Percentiles rank a stretch among this genome's conserved stretches.
Evolutionary conservation across 805 yeast genomes (phyloP).

Genomic region (Hagleromyces aurorensis): DNA sequence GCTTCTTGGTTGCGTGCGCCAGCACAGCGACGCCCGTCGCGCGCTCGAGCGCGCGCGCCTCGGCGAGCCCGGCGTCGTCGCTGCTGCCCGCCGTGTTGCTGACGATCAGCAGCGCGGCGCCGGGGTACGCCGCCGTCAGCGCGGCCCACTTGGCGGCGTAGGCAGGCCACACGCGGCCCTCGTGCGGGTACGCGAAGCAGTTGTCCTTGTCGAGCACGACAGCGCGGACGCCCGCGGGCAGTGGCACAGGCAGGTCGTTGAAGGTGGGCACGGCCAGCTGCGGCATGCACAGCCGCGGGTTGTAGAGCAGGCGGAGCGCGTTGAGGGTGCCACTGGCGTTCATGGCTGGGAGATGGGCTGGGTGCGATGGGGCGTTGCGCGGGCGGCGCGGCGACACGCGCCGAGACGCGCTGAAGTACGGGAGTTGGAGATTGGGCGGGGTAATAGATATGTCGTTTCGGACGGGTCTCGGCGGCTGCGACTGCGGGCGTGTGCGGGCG

Average conservation of each 20-base stretch:
- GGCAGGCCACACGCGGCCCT: conserved; percentile 70
- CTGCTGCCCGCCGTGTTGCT: conserved; percentile 90
- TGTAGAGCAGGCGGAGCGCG: conserved; percentile 46
- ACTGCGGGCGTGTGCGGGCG: not conserved
- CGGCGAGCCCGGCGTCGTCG: conserved; percentile 52
- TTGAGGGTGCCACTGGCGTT: conserved; percentile 76
- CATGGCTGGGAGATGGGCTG: conserved; percentile 27
- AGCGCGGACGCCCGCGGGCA: conserved; percentile 47
- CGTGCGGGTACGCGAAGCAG: conserved; percentile 83
- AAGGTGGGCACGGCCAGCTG: conserved; percentile 49
- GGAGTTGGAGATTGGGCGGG: no score
- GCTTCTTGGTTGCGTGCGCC: conserved; percentile 68
- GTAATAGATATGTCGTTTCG: no score
- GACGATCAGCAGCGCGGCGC: conserved; percentile 60
- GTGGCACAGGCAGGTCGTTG: conserved; percentile 52
- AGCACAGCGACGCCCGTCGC: conserved; percentile 63
- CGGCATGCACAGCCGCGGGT: conserved; percentile 67
- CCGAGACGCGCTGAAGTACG: no score
- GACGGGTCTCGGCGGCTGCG: no score
- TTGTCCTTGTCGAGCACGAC: conserved; percentile 91
- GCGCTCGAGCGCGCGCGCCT: conserved; percentile 55
- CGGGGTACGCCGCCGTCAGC: conserved; percentile 52
- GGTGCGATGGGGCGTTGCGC: not conserved
- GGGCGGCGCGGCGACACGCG: no score
- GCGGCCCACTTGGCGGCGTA: conserved; percentile 50